Evolutionary conservation across 305 asterid genomes (phyloP).

Genomic region (Ilex paraguariensis): DNA sequence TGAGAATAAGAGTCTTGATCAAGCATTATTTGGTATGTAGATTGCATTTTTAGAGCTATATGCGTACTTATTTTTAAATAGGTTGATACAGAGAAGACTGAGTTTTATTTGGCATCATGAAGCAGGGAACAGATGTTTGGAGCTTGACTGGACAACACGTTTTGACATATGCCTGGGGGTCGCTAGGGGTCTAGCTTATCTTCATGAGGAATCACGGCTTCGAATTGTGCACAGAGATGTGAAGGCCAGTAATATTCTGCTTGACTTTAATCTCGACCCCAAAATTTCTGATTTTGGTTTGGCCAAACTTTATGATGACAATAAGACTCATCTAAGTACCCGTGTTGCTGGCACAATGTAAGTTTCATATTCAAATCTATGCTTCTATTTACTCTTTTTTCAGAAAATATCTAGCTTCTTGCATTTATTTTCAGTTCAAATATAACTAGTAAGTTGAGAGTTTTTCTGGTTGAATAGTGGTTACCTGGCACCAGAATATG

Average conservation of each 20-base stretch:
- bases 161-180: constrained; percentile 76
- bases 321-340: constrained; percentile 75
- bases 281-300: constrained; percentile 80
- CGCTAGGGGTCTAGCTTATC: constrained; percentile 75
- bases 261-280: constrained; percentile 56
- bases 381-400: neutral
- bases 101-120: constrained; percentile 9
- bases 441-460: neutral
- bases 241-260: constrained; percentile 81
- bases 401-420: too few species aligned
- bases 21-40: constrained; percentile 53
- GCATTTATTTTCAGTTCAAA: too few species aligned
- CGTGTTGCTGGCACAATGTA: constrained; percentile 82
- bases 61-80: neutral
- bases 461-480: constrained; percentile 33
- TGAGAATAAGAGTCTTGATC: constrained; percentile 73
- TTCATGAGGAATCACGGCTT: constrained; percentile 74
- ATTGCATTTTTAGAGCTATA: constrained; percentile 7
- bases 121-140: constrained; percentile 34
- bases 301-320: constrained; percentile 79
- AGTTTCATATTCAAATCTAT: constrained; percentile 18
- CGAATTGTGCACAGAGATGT: constrained; percentile 87
- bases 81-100: neutral
- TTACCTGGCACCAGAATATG: constrained; percentile 89
- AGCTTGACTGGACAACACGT: constrained; percentile 61